Base-by-base conservation (phyloP, 2,329 filamentous ascomycete species). In the Catunica adiposa region DNA sequence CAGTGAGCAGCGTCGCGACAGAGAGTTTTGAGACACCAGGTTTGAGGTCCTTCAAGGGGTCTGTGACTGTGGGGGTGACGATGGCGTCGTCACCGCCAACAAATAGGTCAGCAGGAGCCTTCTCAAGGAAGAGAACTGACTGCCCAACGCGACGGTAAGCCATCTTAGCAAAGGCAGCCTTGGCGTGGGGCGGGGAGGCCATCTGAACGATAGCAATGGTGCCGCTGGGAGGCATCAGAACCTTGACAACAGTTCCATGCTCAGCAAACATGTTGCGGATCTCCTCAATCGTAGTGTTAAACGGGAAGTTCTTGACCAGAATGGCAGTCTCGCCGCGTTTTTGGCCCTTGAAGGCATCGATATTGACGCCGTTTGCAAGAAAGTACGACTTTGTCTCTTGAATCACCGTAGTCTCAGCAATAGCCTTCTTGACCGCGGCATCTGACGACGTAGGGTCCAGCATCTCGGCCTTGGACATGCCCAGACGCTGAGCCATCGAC, bases 331-430 rank as follows among this genome's bases (percentile, higher is more conserved):
- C 89, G 59, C 90, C 90, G 64, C 89, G 83, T 66, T 87, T 81
- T 59, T 82, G 80, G 56, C 79, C 82, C 68, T 90, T 92, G 72
- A 98, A 97, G 9, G 89, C 84, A 61, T 96, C 83, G 50, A 98
- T 74, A 67, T 97, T 88, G 22, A 97, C 86, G 37, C 90, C 90
- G 61, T 96, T 87, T 47, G 83, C 78, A 54, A 78, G 74, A 65
- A 98, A 95, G 69, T 94, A 98, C 8, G 84, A 75, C 69, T 96
- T 97, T 1, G 89, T 95, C 68, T 97, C 92, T 70, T 95, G 88
- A 58, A 98, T 97, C 62, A 95, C 80, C 60, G 92, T 85, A 22
- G 90, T 97, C 73, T 98, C 92, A 46, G 90, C 92, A 67, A 96
- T 85, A 8, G 92, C 92, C 73, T 97, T 92, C 72, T 94, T 96